phyloP scores from a whole-genome alignment of 805 yeast species.

The Starmerella gropengiesseri region DNA sequence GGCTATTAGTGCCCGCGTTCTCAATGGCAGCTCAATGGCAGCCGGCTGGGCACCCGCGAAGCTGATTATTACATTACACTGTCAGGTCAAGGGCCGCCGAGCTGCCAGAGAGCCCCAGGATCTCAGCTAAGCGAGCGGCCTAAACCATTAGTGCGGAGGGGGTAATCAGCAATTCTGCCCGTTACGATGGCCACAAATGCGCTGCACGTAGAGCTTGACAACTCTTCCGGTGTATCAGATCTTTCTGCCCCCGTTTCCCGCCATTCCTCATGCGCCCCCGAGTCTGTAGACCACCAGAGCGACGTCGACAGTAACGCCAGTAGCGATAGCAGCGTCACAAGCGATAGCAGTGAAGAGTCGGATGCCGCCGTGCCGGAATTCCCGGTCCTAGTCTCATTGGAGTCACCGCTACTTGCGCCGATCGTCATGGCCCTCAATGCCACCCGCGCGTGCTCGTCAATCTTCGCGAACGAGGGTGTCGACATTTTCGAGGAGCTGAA shows the following conservation, averaged over 20 bases:
- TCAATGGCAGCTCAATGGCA: no score
- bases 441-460: neutral
- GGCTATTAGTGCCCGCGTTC: no score
- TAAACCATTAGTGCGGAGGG: neutral
- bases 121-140: slow-evolving; percentile 1
- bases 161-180: neutral
- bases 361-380: neutral
- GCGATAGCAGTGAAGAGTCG: neutral
- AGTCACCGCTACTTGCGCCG: slow-evolving; percentile 11
- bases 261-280: no score
- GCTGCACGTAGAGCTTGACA: neutral
- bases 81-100: no score
- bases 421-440: slow-evolving; percentile 11
- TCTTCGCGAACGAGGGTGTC: slow-evolving; percentile 11
- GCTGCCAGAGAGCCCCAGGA: neutral
- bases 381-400: slow-evolving; percentile 6
- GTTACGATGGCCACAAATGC: neutral
- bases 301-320: no score
- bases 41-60: no score
- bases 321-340: slow-evolving; percentile 1
- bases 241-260: neutral
- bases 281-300: no score
- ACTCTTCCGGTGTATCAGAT: neutral
- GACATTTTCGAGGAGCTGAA: slow-evolving; percentile 7
- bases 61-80: no score